phyloP scores from a whole-genome alignment of 345 rosid species.

The Carallia brachiata region DNA sequence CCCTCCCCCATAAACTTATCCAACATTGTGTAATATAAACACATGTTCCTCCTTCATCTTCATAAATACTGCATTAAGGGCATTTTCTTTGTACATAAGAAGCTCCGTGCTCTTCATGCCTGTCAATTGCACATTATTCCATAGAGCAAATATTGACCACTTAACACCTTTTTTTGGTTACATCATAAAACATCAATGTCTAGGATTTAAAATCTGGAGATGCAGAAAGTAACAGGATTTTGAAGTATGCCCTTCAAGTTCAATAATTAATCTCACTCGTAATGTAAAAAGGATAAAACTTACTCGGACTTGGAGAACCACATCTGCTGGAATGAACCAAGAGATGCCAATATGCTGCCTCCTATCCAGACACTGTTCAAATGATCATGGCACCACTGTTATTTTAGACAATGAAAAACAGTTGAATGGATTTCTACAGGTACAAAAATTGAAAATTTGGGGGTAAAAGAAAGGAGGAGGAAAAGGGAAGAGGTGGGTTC shows the following conservation, averaged over 20 bases:
- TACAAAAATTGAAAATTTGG: too few relatives aligned
- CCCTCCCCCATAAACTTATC: too few relatives aligned
- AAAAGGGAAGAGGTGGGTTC: too few relatives aligned
- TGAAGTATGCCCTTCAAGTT: not conserved
- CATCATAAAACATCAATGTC: too few relatives aligned
- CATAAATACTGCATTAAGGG: constrained; percentile 42
- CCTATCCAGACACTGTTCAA: constrained; percentile 89
- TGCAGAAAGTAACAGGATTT: too few relatives aligned
- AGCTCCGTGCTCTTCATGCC: constrained; percentile 98
- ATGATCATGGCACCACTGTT: not conserved
- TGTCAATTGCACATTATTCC: constrained; percentile 27
- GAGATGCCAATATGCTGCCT: constrained; percentile 87
- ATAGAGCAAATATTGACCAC: too few relatives aligned
- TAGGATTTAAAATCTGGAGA: not conserved
- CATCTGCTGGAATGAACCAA: constrained; percentile 95
- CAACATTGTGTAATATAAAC: too few relatives aligned
- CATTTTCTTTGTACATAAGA: constrained; percentile 93
- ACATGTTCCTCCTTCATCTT: too few relatives aligned
- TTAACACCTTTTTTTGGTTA: too few relatives aligned
- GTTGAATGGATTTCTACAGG: too few relatives aligned
- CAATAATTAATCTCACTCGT: not conserved
- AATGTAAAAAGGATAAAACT: constrained; percentile 18
- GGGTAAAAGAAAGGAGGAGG: too few relatives aligned
- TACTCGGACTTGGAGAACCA: constrained; percentile 94
- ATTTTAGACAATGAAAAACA: not conserved